A percentile compares a stretch with the other conserved stretches of the same genome.
phyloP scores from a whole-genome alignment of 495 filamentous ascomycete species.

The Penicillium cinerascens region DNA sequence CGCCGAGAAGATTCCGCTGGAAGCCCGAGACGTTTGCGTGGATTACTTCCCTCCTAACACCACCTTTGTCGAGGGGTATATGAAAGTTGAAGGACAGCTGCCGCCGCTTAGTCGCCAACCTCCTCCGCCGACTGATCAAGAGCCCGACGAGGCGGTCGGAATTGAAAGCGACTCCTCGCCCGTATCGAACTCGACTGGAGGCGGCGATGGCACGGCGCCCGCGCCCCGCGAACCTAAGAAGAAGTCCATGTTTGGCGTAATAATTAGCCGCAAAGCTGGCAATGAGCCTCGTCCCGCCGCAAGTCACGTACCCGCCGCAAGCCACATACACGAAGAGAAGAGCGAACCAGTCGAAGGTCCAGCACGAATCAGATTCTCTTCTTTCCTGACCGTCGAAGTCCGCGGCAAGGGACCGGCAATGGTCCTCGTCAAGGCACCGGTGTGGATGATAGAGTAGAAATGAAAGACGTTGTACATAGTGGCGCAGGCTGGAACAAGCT shows the following conservation, averaged over 20 bases:
- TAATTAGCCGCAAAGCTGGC: slow-evolving; percentile 44
- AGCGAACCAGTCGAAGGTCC: slow-evolving; percentile 7
- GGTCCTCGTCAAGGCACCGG: slow-evolving; percentile 83
- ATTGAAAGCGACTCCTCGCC: slow-evolving; percentile 37
- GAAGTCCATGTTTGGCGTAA: slow-evolving; percentile 46
- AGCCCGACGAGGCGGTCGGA: slow-evolving; percentile 30
- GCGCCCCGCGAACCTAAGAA: slow-evolving; percentile 13
- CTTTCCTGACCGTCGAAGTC: slow-evolving; percentile 83
- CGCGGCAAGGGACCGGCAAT: slow-evolving; percentile 57
- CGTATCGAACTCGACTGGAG: slow-evolving; percentile 22
- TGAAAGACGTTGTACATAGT: slow-evolving; percentile 13
- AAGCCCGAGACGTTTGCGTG: slow-evolving; percentile 86
- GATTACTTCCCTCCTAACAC: slow-evolving; percentile 77
- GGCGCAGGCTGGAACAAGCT: slow-evolving; percentile 11
- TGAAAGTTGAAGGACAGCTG: slow-evolving; percentile 80
- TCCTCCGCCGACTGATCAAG: slow-evolving; percentile 23
- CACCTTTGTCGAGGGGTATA: slow-evolving; percentile 60
- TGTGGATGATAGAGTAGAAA: slow-evolving; percentile 61
- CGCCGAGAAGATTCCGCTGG: slow-evolving; percentile 78
- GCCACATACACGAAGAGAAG: slow-evolving; percentile 11
- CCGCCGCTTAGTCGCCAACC: slow-evolving; percentile 63
- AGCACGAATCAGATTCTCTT: slow-evolving; percentile 69
- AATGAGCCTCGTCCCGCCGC: slow-evolving; percentile 10
- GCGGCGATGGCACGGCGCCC: slow-evolving; percentile 27
- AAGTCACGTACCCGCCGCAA: slow-evolving; percentile 1